These are phyloP conservation scores for Clonostachys solani DNA, from an alignment of 2,329 filamentous ascomycete species.

Conservation along the genomic window DNA sequence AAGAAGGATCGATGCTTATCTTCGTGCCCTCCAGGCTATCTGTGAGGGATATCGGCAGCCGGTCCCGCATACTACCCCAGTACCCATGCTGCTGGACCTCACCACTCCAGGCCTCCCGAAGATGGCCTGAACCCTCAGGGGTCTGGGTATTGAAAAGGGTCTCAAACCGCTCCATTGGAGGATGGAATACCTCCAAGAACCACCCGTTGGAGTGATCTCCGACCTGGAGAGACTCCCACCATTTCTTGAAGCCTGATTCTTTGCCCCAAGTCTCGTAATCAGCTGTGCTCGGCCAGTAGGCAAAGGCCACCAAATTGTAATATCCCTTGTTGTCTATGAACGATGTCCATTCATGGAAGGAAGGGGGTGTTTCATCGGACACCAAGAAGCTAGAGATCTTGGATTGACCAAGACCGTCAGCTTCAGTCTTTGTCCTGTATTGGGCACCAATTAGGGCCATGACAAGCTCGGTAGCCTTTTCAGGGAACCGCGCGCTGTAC, in stretches of 20 bases:
- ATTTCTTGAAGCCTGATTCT: not conserved
- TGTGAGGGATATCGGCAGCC: slow-evolving; percentile 29
- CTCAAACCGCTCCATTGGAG: slow-evolving; percentile 34
- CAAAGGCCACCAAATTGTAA: slow-evolving; percentile 5
- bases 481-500: slow-evolving; percentile 9
- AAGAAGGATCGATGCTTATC: slow-evolving; percentile 4
- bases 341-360: slow-evolving; percentile 7
- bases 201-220: slow-evolving; percentile 23
- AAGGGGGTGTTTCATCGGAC: slow-evolving; percentile 1
- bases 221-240: not conserved
- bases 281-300: not conserved
- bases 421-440: not conserved
- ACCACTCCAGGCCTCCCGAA: slow-evolving; percentile 27
- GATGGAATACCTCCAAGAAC: slow-evolving; percentile 36
- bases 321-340: slow-evolving; percentile 7
- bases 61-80: slow-evolving; percentile 41
- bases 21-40: slow-evolving; percentile 22
- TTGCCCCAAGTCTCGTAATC: not conserved
- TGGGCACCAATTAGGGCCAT: slow-evolving; percentile 9
- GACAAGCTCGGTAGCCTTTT: slow-evolving; percentile 7
- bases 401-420: not conserved
- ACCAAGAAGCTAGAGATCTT: slow-evolving; percentile 1
- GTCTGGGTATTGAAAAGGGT: slow-evolving; percentile 28
- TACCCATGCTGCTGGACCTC: slow-evolving; percentile 37
- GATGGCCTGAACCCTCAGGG: slow-evolving; percentile 32